phyloP scores from a whole-genome alignment of 495 filamentous ascomycete genomes.

The Xylaria flabelliformis region DNA sequence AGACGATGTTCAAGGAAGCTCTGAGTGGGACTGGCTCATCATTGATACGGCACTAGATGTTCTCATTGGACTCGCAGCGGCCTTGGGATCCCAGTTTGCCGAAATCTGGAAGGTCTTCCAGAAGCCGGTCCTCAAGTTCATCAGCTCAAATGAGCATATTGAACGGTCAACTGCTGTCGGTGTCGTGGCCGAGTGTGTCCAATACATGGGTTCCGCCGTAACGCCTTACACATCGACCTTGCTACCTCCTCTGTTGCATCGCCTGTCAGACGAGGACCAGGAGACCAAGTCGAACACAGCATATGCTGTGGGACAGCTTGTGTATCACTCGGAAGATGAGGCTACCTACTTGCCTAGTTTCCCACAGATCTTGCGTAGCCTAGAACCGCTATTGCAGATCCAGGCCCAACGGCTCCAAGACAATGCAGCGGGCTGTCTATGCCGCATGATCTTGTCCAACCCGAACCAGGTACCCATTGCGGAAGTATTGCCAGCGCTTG shows the following conservation, averaged over 20 bases:
- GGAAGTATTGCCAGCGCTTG: slow-evolving; percentile 81
- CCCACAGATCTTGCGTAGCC: slow-evolving; percentile 75
- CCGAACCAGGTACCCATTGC: slow-evolving; percentile 77
- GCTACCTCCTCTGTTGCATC: slow-evolving; percentile 82
- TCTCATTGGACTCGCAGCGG: slow-evolving; percentile 78
- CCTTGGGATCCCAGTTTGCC: slow-evolving; percentile 79
- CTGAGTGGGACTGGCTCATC: slow-evolving; percentile 96
- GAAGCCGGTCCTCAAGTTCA: slow-evolving; percentile 86
- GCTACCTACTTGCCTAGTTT: slow-evolving; percentile 74
- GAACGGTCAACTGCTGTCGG: slow-evolving; percentile 91
- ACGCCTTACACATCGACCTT: slow-evolving; percentile 78
- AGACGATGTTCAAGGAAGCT: slow-evolving; percentile 75
- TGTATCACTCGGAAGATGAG: slow-evolving; percentile 76
- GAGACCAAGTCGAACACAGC: slow-evolving; percentile 95
- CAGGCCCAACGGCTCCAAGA: slow-evolving; percentile 81
- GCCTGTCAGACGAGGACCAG: slow-evolving; percentile 84
- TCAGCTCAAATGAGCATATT: slow-evolving; percentile 77
- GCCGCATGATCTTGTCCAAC: slow-evolving; percentile 86
- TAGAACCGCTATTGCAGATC: slow-evolving; percentile 82
- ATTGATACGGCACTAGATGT: slow-evolving; percentile 94
- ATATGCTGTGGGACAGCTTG: slow-evolving; percentile 84
- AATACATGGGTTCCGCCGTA: slow-evolving; percentile 77
- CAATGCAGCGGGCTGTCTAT: slow-evolving; percentile 92
- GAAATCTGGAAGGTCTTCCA: slow-evolving; percentile 94
- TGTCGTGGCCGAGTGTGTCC: slow-evolving; percentile 89